Evolutionary conservation across 2,329 filamentous ascomycete genomes (phyloP), one percentile per base, ranked within the genome.

Genomic region (Ilyonectria robusta): DNA sequence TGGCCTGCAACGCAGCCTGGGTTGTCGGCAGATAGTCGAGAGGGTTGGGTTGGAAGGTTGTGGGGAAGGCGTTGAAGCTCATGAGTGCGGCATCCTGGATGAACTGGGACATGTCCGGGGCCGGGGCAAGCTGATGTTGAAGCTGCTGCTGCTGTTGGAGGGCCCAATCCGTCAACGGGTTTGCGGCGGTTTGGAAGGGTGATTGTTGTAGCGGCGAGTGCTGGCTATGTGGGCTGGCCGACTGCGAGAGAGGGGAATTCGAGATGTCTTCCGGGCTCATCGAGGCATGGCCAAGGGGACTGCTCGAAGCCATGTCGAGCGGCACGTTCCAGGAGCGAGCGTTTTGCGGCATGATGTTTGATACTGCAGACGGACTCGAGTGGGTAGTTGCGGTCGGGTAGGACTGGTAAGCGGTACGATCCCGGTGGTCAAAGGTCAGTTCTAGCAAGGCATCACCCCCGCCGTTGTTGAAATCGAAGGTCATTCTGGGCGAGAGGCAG

Each of bases 11-110:
- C 44, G 89, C 85, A 37, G 88, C 87, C 75, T 93, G 91, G 8
- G 89, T 88, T 8, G 90, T 84, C 77, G 85, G 90, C 68, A 87
- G 84, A 80, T 91, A 92, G 69, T 89, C 89, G 65, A 91, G 84
- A 37, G 87, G 81, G 62, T 83, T 86, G 66, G 86, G 84, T 76
- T 87, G 88, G 76, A 87, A 89, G 71, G 79, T 82, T 47, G 84
- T 72, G 23, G 83, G 78, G 72, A 87, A 89, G 9, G 86, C 79
- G 74, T 85, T 85, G 78, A 88, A 89, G 71, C 80, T 85, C 73
- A 89, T 84, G 69, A 91, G 80, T 6, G 87, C 82, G 44, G 86
- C 83, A 69, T 91, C 88, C 75, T 88, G 89, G 59, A 90, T 85
- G 73, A 86, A 89, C 35, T 82, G 81, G 46, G 86, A 81, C 58